phyloP scores from a whole-genome alignment of 2,329 filamentous ascomycete species.

The Fusarium tricinctum region DNA sequence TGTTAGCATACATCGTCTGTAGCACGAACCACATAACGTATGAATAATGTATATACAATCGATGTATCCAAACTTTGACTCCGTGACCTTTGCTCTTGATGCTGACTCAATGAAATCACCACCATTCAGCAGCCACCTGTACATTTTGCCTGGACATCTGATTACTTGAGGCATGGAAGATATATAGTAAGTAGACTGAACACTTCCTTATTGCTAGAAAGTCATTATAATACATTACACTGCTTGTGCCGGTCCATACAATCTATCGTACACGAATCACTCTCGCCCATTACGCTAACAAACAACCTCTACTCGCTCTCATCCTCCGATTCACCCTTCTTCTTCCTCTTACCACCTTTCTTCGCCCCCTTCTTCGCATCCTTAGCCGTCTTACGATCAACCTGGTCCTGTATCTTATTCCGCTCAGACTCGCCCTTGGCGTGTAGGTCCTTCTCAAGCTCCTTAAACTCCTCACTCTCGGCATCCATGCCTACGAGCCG shows the following conservation, averaged over 20 bases:
- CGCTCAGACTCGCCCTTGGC: conserved; percentile 79
- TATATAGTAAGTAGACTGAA: not conserved
- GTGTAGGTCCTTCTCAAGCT: conserved; percentile 74
- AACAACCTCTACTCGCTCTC: conserved; percentile 51
- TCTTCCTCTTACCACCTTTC: conserved; percentile 56
- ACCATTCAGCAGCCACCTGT: not conserved
- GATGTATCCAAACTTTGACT: not conserved
- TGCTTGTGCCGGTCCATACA: not conserved
- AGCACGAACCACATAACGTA: not conserved
- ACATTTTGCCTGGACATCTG: not conserved
- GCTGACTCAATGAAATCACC: not conserved
- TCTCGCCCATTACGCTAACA: not conserved
- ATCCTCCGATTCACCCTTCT: conserved; percentile 53
- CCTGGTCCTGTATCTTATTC: conserved; percentile 81
- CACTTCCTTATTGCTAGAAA: not conserved
- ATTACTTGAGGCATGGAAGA: not conserved
- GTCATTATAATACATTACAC: not conserved
- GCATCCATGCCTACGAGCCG: conserved; percentile 86
- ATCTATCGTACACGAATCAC: not conserved
- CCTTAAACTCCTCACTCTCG: conserved; percentile 78
- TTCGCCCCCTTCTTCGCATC: conserved; percentile 58
- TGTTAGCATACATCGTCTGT: not conserved
- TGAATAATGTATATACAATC: not conserved
- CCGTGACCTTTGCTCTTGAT: not conserved
- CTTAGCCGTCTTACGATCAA: conserved; percentile 79